Base-by-base conservation (phyloP, 768 basidiomycete genomes). In the Scleroderma citrinum region DNA sequence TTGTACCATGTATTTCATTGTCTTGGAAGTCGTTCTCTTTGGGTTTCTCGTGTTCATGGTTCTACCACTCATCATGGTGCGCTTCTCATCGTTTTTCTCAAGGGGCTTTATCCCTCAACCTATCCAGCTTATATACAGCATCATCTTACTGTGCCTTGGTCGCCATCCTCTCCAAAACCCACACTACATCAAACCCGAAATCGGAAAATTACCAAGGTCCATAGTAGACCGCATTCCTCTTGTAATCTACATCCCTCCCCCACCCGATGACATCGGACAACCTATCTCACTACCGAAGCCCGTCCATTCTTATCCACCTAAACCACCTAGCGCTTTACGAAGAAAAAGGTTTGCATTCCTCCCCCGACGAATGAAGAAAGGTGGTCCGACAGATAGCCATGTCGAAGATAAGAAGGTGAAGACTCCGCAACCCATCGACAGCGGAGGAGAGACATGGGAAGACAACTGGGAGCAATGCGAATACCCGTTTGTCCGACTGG, bases 161-260 rank as follows among this genome's bases (percentile, higher is more conserved):
- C 78, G 88, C 19, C 87, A 88, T 59, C 89, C 89, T 3, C 62
- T 90, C 34, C 87, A 87, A 61, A 81, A 82, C 50, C 83, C 85
- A 7, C 73, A 76, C 47, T 74, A 78, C 61, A 86, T 91, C 63
- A 83, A 82, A 50, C 87, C 86, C 10, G 87, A 91, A 44, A 79
- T 91, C 35, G 83, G 80, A 5, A 88, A 89, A 60, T 69, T 92
- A 7, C 71, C 87, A 1, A 82, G 80, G 59, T 68, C 80, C 6
- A 68, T 83, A 7, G 87, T 92, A 20, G 85, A 91, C 47, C 76
- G 76, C 43, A 91, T 92, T 34, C 90, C 90, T 1, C 75, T 92
- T 19, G 89, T 91, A 23, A 77, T 89, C 54, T 92, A 91, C 66
- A 91, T 92, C 34, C 88, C 88, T 5, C 77, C 87, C 0, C 86